Evolutionary conservation across 2,329 filamentous ascomycete genomes (phyloP).

Genomic region (Alternaria postmessia): DNA sequence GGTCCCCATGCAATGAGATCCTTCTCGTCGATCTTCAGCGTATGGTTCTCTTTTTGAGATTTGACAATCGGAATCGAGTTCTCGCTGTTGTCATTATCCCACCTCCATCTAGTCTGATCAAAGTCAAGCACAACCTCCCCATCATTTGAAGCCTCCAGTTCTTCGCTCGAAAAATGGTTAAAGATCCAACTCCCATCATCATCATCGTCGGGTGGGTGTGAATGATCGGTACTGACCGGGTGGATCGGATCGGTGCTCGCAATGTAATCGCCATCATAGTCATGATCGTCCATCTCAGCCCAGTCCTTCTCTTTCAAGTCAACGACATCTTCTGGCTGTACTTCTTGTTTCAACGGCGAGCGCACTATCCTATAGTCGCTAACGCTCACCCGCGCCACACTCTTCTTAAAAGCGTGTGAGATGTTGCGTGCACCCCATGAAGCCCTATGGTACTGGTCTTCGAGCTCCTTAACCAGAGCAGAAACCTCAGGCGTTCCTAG

Average conservation of each 20-base stretch:
- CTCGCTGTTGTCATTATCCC: constrained; percentile 4
- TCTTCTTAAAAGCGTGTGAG: constrained; percentile 11
- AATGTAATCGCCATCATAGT: constrained; percentile 30
- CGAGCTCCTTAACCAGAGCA: constrained; percentile 21
- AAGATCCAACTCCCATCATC: constrained; percentile 25
- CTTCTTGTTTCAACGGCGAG: constrained; percentile 28
- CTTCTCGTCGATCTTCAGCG: not conserved
- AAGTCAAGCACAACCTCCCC: not conserved
- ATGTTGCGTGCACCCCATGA: constrained; percentile 26
- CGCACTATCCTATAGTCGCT: not conserved
- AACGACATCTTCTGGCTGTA: constrained; percentile 29
- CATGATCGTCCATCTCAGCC: constrained; percentile 11
- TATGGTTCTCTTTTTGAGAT: not conserved
- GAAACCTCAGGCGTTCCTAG: constrained; percentile 15
- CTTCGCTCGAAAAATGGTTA: constrained; percentile 13
- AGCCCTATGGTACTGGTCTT: constrained; percentile 11
- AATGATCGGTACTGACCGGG: constrained; percentile 27
- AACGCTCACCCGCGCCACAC: constrained; percentile 13
- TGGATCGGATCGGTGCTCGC: constrained; percentile 36
- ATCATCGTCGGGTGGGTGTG: constrained; percentile 16
- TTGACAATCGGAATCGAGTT: rapidly evolving
- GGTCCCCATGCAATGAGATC: constrained; percentile 12
- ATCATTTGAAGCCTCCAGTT: not conserved
- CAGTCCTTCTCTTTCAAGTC: not conserved
- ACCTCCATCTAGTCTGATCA: constrained; percentile 4